phyloP scores from a whole-genome alignment of 176 grass and related monocot species.

The Oryza rufipogon region DNA sequence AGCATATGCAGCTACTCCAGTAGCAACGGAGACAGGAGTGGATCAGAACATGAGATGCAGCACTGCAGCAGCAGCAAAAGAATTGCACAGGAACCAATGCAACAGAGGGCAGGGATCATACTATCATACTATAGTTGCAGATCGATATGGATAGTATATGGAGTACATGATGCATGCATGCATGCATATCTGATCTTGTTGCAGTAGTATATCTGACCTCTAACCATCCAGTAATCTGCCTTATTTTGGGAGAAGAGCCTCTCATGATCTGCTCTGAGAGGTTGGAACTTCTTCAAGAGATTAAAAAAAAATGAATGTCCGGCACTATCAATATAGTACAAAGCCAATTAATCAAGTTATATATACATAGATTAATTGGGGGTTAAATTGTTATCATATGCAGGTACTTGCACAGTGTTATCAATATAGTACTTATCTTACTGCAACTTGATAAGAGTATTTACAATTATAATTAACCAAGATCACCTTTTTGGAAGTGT shows the following conservation, averaged over 20 bases:
- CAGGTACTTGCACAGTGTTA: neutral
- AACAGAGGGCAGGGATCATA: slow-evolving; percentile 6
- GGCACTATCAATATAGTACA: neutral
- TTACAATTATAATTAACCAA: neutral
- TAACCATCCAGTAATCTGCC: slow-evolving; percentile 30
- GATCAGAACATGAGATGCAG: slow-evolving; percentile 44
- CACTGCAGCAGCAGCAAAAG: slow-evolving; percentile 20
- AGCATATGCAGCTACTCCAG: slow-evolving; percentile 5
- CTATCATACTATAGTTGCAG: slow-evolving; percentile 1
- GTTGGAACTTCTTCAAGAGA: slow-evolving; percentile 30
- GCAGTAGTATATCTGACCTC: slow-evolving; percentile 44
- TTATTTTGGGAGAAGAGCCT: slow-evolving; percentile 45
- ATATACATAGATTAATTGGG: slow-evolving; percentile 1
- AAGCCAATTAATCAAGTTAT: slow-evolving; percentile 11
- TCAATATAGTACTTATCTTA: slow-evolving; percentile 18
- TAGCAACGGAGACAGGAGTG: slow-evolving; percentile 12
- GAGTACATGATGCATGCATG: slow-evolving; percentile 23
- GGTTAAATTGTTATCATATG: slow-evolving; percentile 41
- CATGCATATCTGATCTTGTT: slow-evolving; percentile 22
- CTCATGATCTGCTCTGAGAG: slow-evolving; percentile 6
- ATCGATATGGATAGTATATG: slow-evolving; percentile 31
- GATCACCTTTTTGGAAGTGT: neutral
- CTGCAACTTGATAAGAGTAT: slow-evolving; percentile 33
- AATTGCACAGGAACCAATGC: slow-evolving; percentile 54
- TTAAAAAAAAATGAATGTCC: neutral